Evolutionary conservation across 495 filamentous ascomycete genomes (phyloP).

Genomic region (Daldinia childiae): DNA sequence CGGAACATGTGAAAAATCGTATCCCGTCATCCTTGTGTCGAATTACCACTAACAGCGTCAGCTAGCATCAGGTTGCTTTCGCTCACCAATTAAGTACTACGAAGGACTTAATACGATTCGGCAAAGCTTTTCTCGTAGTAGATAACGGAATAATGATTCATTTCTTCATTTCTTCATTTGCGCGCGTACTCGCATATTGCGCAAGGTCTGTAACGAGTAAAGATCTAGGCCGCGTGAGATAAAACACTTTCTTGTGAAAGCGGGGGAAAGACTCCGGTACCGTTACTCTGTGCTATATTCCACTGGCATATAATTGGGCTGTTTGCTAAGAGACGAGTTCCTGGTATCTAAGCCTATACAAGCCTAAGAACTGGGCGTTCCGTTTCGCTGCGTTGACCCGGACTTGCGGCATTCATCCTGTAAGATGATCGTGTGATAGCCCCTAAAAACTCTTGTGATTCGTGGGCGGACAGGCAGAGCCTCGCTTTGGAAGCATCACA

Average conservation of each 20-base stretch:
- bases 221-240: conserved; percentile 4
- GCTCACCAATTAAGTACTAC: neutral
- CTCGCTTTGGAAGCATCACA: conserved; percentile 17
- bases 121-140: neutral
- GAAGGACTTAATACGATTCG: conserved; percentile 16
- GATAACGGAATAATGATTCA: neutral
- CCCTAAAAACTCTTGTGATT: conserved; percentile 31
- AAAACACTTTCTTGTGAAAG: conserved; percentile 30
- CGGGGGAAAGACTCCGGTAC: conserved; percentile 33
- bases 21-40: neutral
- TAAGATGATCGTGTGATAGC: conserved; percentile 43
- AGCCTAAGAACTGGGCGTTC: conserved; percentile 16
- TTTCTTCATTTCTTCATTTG: neutral
- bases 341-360: conserved; percentile 1
- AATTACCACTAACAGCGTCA: neutral
- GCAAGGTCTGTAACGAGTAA: neutral
- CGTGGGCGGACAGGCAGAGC: conserved; percentile 27
- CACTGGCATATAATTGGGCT: conserved; percentile 13
- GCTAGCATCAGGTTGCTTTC: neutral
- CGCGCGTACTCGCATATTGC: neutral
- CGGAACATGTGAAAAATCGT: conserved; percentile 6
- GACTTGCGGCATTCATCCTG: conserved; percentile 42
- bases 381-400: conserved; percentile 34
- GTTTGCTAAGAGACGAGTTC: conserved; percentile 10
- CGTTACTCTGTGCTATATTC: conserved; percentile 2